A percentile compares a stretch with the other conserved stretches of the same genome.
Conservation (phyloP, 2,329 filamentous ascomycete species). For the Trichoderma aggressivum region DNA sequence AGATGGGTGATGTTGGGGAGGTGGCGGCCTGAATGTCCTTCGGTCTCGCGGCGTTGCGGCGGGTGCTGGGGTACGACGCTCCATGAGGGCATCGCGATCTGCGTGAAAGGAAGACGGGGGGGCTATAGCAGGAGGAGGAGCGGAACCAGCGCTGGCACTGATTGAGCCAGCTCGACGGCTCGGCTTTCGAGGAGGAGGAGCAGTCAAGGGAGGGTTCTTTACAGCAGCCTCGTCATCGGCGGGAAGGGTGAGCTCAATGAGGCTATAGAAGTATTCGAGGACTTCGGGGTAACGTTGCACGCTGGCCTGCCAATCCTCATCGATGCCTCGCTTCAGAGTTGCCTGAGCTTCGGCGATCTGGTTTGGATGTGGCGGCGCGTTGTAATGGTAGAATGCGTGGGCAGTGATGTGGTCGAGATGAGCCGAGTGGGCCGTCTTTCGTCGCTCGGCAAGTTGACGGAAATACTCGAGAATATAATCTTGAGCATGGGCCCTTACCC, state of each 20-base stretch:
- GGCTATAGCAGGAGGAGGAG: conserved; percentile 16
- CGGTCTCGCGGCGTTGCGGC: conserved; percentile 25
- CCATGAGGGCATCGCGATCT: conserved; percentile 24
- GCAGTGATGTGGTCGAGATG: conserved; percentile 55
- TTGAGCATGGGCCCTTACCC: conserved; percentile 63
- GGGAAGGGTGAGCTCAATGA: conserved; percentile 65
- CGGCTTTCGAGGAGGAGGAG: conserved; percentile 48
- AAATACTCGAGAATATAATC: conserved; percentile 68
- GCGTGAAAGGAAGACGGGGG: conserved; percentile 26
- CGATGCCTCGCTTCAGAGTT: conserved; percentile 68
- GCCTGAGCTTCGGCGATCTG: conserved; percentile 64
- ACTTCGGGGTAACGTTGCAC: conserved; percentile 77
- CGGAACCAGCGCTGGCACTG: conserved; percentile 33
- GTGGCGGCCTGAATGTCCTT: conserved; percentile 20
- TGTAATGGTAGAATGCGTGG: conserved; percentile 56
- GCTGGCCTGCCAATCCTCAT: conserved; percentile 73
- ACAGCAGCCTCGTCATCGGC: conserved; percentile 58
- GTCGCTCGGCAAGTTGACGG: conserved; percentile 56
- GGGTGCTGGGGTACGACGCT: conserved; percentile 16
- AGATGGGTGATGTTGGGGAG: conserved; percentile 14
- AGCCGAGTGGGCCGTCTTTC: conserved; percentile 54
- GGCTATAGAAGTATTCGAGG: conserved; percentile 74
- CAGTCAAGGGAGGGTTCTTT: conserved; percentile 58
- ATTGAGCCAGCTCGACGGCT: conserved; percentile 39
- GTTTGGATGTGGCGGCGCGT: conserved; percentile 54